Evolutionary conservation across 805 yeast genomes (phyloP).

Genomic region (Candida dajiaensis): DNA sequence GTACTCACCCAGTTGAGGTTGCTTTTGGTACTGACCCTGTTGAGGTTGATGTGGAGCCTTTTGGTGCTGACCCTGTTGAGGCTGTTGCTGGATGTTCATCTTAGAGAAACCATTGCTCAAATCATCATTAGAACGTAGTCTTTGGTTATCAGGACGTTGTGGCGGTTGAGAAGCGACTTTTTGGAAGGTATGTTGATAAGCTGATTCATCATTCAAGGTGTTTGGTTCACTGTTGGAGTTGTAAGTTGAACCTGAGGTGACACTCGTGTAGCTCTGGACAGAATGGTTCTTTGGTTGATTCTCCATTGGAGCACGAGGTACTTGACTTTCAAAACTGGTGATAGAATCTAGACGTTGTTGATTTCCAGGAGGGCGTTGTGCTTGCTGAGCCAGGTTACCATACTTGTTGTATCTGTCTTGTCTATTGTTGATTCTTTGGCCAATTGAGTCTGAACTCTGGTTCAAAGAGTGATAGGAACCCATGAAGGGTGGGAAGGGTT

Average conservation of each 20-base stretch:
- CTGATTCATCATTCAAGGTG: not conserved
- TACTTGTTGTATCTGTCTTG: conserved; percentile 7
- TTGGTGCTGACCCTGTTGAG: not conserved
- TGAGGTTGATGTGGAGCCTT: not conserved
- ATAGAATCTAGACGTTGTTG: conserved; percentile 1
- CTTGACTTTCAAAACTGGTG: conserved; percentile 3
- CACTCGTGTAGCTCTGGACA: not conserved
- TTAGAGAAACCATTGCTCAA: conserved; percentile 1
- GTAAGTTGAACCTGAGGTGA: not conserved
- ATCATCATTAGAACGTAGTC: not conserved
- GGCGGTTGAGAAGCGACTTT: not conserved
- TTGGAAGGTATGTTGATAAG: not conserved
- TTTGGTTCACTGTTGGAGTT: not conserved
- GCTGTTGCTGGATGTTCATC: not conserved
- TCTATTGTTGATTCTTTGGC: conserved; percentile 8
- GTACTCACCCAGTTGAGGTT: not conserved
- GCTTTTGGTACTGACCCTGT: not conserved
- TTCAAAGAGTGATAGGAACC: conserved; percentile 5
- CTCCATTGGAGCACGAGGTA: not conserved
- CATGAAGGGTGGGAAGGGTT: conserved; percentile 13
- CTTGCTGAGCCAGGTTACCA: not conserved
- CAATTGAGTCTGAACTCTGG: conserved; percentile 13
- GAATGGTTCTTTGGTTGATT: not conserved
- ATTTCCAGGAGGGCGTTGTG: not conserved
- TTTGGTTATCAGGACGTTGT: not conserved